Evolutionary conservation across 108 stramenopile genomes (phyloP).

Genomic region (Stephanodiscus triporus): DNA sequence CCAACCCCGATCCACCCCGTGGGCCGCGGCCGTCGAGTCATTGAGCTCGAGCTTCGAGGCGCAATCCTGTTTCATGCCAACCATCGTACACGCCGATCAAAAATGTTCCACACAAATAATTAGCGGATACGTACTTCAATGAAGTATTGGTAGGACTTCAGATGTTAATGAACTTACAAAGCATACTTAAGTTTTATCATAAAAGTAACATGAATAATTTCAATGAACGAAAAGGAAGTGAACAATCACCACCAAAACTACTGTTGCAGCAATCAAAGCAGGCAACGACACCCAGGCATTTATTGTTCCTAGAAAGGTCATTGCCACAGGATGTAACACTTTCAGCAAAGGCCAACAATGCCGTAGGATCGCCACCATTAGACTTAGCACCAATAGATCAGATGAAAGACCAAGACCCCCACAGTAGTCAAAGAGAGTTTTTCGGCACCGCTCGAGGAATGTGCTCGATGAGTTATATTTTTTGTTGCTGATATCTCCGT

Average conservation of each 20-base stretch:
- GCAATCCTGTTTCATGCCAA: neutral
- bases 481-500: neutral
- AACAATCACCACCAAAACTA: constrained; percentile 4
- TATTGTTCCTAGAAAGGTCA: constrained; percentile 8
- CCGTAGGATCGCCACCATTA: constrained; percentile 25
- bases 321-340: constrained; percentile 28
- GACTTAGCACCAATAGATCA: constrained; percentile 26
- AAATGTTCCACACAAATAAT: neutral
- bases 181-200: too few relatives aligned
- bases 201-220: neutral
- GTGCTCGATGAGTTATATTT: too few relatives aligned
- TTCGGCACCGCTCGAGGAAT: constrained; percentile 2
- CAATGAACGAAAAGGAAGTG: constrained; percentile 32
- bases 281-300: constrained; percentile 17
- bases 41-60: neutral
- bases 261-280: constrained; percentile 1
- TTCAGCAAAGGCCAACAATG: constrained; percentile 15
- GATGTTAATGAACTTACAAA: too few relatives aligned
- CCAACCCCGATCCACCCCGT: neutral
- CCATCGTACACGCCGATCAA: neutral
- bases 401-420: constrained; percentile 11
- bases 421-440: constrained; percentile 5
- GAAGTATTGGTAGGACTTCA: too few relatives aligned
- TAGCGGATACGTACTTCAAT: too few relatives aligned
- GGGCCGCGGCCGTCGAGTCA: neutral